phyloP scores from a whole-genome alignment of 2,329 filamentous ascomycete genomes.

The Nothophaeocryptopus gaeumannii region DNA sequence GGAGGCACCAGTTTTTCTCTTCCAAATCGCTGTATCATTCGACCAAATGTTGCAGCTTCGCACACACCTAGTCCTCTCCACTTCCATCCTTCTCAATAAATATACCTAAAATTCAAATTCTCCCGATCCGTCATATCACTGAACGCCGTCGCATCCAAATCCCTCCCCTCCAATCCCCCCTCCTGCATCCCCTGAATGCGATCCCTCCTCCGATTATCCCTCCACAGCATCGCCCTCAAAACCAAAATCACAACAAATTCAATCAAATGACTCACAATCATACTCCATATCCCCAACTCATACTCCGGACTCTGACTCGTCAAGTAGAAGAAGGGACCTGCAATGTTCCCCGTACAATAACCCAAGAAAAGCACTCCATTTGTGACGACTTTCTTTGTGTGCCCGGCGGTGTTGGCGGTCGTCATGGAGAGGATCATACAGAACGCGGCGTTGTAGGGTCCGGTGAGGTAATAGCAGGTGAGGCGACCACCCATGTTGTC shows the following conservation, averaged over 20 bases:
- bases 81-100: conserved; percentile 1
- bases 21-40: too few relatives aligned
- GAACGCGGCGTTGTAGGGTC: conserved; percentile 52
- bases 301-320: conserved; percentile 53
- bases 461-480: conserved; percentile 58
- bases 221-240: conserved; percentile 48
- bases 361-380: conserved; percentile 60
- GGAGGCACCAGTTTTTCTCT: too few relatives aligned
- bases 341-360: conserved; percentile 52
- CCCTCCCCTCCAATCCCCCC: conserved; percentile 47
- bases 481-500: conserved; percentile 53
- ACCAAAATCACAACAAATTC: conserved; percentile 48
- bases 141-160: conserved; percentile 52
- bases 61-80: not conserved
- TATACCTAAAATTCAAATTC: conserved; percentile 15
- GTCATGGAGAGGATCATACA: conserved; percentile 51
- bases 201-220: conserved; percentile 52
- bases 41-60: too few relatives aligned
- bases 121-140: conserved; percentile 51
- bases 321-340: conserved; percentile 62
- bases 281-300: conserved; percentile 54
- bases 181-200: conserved; percentile 46
- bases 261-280: conserved; percentile 54
- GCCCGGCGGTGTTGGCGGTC: conserved; percentile 53
- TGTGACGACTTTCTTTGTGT: conserved; percentile 64